Evolutionary conservation across 768 basidiomycete genomes (phyloP).

Genomic region (Podaxis mareebaensis): DNA sequence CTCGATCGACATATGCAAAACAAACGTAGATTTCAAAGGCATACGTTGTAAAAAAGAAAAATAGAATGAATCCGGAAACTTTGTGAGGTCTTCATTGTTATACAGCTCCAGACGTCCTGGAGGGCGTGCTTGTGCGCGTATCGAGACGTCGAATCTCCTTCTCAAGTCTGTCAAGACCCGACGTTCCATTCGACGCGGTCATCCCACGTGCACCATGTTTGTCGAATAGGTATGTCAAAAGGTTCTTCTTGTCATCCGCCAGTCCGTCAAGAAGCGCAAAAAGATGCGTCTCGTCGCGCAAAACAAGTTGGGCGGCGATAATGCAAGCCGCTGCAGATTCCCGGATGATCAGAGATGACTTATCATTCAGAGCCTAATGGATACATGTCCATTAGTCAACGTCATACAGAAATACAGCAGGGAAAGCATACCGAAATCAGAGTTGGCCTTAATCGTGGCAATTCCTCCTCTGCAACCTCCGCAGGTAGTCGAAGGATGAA

Average conservation of each 20-base stretch:
- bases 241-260: slow-evolving; percentile 89
- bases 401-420: neutral
- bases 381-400: slow-evolving; percentile 8
- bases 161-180: slow-evolving; percentile 69
- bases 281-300: slow-evolving; percentile 81
- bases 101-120: slow-evolving; percentile 27
- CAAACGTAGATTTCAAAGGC: neutral
- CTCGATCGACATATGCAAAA: neutral
- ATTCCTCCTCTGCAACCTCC: slow-evolving; percentile 85
- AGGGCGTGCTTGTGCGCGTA: slow-evolving; percentile 75
- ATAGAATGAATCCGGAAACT: neutral
- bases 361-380: slow-evolving; percentile 67
- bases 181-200: slow-evolving; percentile 33
- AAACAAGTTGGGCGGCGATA: slow-evolving; percentile 80
- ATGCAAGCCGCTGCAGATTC: slow-evolving; percentile 83
- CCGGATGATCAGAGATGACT: slow-evolving; percentile 72
- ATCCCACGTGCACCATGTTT: slow-evolving; percentile 75
- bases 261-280: slow-evolving; percentile 80
- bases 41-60: neutral
- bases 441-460: slow-evolving; percentile 73
- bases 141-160: slow-evolving; percentile 82
- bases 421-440: slow-evolving; percentile 59
- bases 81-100: neutral
- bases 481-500: slow-evolving; percentile 79
- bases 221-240: slow-evolving; percentile 86